phyloP scores from a whole-genome alignment of 1,284 basidiomycete species.

The Ganoderma leucocontextum region DNA sequence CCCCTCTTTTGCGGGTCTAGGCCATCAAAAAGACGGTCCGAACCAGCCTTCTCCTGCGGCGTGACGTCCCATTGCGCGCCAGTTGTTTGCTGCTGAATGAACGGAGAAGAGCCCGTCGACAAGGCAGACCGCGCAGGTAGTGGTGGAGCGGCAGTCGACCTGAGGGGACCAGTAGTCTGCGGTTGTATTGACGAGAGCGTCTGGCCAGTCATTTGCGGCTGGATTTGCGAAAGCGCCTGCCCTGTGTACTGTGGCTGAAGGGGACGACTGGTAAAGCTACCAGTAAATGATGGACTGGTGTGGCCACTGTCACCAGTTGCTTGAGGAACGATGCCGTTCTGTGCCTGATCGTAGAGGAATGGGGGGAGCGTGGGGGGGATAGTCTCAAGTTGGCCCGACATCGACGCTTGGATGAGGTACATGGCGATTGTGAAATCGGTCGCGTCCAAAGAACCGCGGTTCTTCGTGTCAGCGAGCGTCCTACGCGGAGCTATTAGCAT shows the following conservation, averaged over 20 bases:
- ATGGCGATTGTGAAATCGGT: slow-evolving; percentile 97
- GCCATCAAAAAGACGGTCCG: slow-evolving; percentile 86
- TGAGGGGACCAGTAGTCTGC: slow-evolving; percentile 55
- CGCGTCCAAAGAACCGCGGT: slow-evolving; percentile 89
- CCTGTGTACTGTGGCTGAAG: slow-evolving; percentile 75
- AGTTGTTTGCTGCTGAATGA: slow-evolving; percentile 35
- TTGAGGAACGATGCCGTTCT: slow-evolving; percentile 60
- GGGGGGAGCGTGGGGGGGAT: slow-evolving; percentile 88
- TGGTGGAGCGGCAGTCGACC: slow-evolving; percentile 57
- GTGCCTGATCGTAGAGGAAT: slow-evolving; percentile 89
- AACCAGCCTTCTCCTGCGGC: slow-evolving; percentile 79
- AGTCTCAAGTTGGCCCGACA: slow-evolving; percentile 81
- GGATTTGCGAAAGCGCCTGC: slow-evolving; percentile 44
- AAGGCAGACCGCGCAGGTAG: slow-evolving; percentile 50
- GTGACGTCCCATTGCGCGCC: slow-evolving; percentile 84
- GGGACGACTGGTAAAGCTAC: slow-evolving; percentile 47
- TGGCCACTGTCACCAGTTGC: slow-evolving; percentile 67
- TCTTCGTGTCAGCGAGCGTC: slow-evolving; percentile 89
- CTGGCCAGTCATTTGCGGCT: slow-evolving; percentile 57
- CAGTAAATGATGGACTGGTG: slow-evolving; percentile 56
- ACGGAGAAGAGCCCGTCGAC: slow-evolving; percentile 38
- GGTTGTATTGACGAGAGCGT: slow-evolving; percentile 49
- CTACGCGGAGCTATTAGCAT: not conserved
- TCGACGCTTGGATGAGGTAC: slow-evolving; percentile 93
- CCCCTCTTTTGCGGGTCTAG: slow-evolving; percentile 84